These are phyloP conservation scores for Penicillium bialowiezense DNA, from an alignment of 495 filamentous ascomycete species.

Conservation along the genomic window DNA sequence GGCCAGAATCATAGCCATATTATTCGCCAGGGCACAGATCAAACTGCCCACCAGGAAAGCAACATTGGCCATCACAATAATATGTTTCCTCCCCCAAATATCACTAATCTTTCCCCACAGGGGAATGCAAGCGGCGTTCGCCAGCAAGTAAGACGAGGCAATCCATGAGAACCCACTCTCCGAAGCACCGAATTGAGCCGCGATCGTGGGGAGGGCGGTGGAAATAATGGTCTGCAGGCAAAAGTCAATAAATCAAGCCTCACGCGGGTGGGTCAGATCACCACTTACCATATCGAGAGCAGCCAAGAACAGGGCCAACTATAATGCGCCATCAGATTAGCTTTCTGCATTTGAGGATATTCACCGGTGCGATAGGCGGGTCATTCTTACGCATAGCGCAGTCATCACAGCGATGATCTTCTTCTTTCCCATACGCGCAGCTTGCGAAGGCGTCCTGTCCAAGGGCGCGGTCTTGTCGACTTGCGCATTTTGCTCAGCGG, in stretches of 20 bases:
- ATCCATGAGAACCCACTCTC: constrained; percentile 76
- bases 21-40: constrained; percentile 63
- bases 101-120: constrained; percentile 83
- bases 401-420: constrained; percentile 49
- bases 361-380: not conserved
- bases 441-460: constrained; percentile 38
- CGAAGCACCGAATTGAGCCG: constrained; percentile 55
- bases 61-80: constrained; percentile 67
- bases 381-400: constrained; percentile 50
- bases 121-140: constrained; percentile 64
- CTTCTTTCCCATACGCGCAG: constrained; percentile 44
- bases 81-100: constrained; percentile 82
- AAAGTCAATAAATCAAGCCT: not conserved
- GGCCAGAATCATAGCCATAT: constrained; percentile 71
- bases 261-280: not conserved
- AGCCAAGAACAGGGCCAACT: constrained; percentile 52
- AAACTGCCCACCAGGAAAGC: constrained; percentile 77
- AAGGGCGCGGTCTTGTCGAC: constrained; percentile 27
- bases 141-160: constrained; percentile 67
- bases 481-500: constrained; percentile 12
- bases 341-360: not conserved
- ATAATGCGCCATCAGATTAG: constrained; percentile 13
- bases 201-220: constrained; percentile 61
- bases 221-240: constrained; percentile 48
- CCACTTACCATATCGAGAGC: constrained; percentile 50